These are phyloP conservation scores for Carex parvula DNA, from an alignment of 176 grass and related monocot genomes.

Conservation along the genomic window DNA sequence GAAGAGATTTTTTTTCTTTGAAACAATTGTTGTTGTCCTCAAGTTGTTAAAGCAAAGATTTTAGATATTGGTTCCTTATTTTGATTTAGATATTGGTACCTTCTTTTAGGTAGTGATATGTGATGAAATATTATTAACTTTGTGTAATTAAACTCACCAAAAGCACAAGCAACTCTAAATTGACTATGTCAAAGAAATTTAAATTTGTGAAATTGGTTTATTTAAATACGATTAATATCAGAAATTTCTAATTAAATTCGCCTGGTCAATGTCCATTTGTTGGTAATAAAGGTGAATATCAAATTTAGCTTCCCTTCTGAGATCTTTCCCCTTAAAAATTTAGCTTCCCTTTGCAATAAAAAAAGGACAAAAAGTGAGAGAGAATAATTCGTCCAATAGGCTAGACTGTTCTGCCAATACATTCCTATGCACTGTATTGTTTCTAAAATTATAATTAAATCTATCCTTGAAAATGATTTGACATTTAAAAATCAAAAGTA, in stretches of 20 bases:
- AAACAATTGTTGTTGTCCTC: neutral
- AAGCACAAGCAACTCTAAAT: neutral
- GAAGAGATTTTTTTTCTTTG: neutral
- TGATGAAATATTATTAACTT: neutral
- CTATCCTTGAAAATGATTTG: neutral
- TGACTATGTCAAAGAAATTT: neutral
- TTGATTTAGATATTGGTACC: too few relatives aligned
- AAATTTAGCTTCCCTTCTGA: neutral
- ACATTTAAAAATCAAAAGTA: neutral
- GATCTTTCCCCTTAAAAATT: neutral
- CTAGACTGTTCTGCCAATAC: neutral
- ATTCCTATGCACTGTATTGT: neutral
- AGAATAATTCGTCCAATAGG: conserved; percentile 21
- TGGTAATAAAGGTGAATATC: neutral
- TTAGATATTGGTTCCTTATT: too few relatives aligned
- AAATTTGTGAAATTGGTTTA: neutral
- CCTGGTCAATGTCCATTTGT: neutral
- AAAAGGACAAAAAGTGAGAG: neutral
- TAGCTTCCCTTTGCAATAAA: neutral
- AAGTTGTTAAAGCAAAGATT: too few relatives aligned
- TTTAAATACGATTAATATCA: neutral
- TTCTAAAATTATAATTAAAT: neutral
- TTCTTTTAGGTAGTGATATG: neutral
- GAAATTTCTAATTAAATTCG: neutral
- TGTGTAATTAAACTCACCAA: neutral